A percentile compares a stretch with the other conserved stretches of the same genome.
These are phyloP conservation scores for Phyllosticta citrichinensis DNA, from an alignment of 2,329 filamentous ascomycete genomes.

Conservation along the genomic window DNA sequence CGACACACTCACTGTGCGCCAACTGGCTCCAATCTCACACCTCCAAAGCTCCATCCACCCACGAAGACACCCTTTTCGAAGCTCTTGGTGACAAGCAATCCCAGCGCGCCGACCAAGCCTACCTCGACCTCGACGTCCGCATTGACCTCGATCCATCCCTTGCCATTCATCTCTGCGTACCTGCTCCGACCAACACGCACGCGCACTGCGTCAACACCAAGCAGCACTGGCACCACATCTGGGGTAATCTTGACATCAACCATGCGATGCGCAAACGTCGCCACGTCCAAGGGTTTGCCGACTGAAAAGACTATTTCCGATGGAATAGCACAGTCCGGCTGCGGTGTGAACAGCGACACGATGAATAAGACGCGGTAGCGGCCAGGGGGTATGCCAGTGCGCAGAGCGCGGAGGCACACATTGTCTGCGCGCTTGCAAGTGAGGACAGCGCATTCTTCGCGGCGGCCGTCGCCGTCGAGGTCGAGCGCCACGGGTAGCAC, in stretches of 20 bases:
- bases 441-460: slow-evolving; percentile 26
- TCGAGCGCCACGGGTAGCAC: slow-evolving; percentile 27
- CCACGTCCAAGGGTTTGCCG: slow-evolving; percentile 25
- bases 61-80: slow-evolving; percentile 22
- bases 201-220: slow-evolving; percentile 28
- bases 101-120: slow-evolving; percentile 27
- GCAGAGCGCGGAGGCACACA: slow-evolving; percentile 25
- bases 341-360: slow-evolving; percentile 15
- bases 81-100: slow-evolving; percentile 26
- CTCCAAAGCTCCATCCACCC: slow-evolving; percentile 31
- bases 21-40: slow-evolving; percentile 27
- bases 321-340: slow-evolving; percentile 15
- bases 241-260: slow-evolving; percentile 30
- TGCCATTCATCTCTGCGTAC: slow-evolving; percentile 21
- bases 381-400: slow-evolving; percentile 28
- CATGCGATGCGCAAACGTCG: slow-evolving; percentile 21
- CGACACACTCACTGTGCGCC: slow-evolving; percentile 12
- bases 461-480: slow-evolving; percentile 24
- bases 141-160: slow-evolving; percentile 28
- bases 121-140: slow-evolving; percentile 28
- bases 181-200: slow-evolving; percentile 23
- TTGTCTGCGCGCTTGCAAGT: slow-evolving; percentile 24
- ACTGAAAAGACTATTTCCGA: slow-evolving; percentile 27
- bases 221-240: slow-evolving; percentile 26
- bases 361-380: slow-evolving; percentile 28